Evolutionary conservation across 2,329 filamentous ascomycete genomes (phyloP).

Genomic region (Colletotrichum trifolii): DNA sequence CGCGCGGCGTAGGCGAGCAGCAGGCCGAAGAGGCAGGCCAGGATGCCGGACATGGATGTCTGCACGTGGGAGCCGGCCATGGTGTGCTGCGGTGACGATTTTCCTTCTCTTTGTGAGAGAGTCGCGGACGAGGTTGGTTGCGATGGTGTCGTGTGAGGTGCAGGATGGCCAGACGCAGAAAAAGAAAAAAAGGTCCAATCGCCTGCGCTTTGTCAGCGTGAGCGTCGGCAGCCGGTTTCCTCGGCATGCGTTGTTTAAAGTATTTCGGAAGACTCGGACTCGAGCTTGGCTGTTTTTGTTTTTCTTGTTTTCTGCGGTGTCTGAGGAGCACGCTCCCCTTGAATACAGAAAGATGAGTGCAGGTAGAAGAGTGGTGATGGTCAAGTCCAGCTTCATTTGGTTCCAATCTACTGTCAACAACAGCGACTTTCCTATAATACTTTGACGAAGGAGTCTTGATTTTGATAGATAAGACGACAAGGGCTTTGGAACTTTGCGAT

Average conservation of each 20-base stretch:
- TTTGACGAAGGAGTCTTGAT: too few species aligned
- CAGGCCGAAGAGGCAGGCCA: slow-evolving; percentile 15
- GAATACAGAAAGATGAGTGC: too few species aligned
- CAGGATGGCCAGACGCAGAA: neutral
- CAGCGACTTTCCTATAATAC: too few species aligned
- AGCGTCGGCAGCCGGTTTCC: neutral
- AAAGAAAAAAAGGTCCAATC: slow-evolving; percentile 8
- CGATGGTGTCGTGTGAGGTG: neutral
- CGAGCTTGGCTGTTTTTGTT: neutral
- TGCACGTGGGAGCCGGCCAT: slow-evolving; percentile 3
- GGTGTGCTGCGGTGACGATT: slow-evolving; percentile 6
- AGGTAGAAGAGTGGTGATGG: too few species aligned
- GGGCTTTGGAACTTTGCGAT: too few species aligned
- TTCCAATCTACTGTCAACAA: too few species aligned
- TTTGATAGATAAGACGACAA: too few species aligned
- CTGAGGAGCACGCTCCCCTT: too few species aligned
- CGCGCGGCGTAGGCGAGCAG: slow-evolving; percentile 15
- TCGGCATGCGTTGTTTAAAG: slow-evolving; percentile 1
- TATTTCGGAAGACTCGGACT: slow-evolving; percentile 23
- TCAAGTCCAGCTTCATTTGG: too few species aligned
- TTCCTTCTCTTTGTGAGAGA: neutral
- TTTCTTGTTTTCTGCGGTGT: neutral
- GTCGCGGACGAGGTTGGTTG: too few species aligned
- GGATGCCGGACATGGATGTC: neutral
- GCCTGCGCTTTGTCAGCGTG: slow-evolving; percentile 22